Evolutionary conservation across 2,329 filamentous ascomycete species (phyloP).

Genomic region (Moelleriella libera): DNA sequence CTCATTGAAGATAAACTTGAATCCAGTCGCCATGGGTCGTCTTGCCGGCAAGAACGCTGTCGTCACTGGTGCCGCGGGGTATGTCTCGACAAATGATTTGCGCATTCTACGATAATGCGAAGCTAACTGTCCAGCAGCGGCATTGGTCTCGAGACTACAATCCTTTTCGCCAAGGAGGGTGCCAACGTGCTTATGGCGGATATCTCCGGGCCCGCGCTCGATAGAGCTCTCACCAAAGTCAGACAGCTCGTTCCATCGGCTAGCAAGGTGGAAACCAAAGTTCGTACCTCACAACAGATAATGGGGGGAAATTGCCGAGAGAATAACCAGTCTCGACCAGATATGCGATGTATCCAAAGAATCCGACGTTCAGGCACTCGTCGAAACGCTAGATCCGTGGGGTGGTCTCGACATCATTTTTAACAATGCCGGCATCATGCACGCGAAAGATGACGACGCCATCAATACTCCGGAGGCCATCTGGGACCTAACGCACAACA

Average conservation of each 20-base stretch:
- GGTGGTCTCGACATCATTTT: slow-evolving; percentile 86
- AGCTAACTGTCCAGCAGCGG: slow-evolving; percentile 39
- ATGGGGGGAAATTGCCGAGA: not conserved
- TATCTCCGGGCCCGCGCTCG: slow-evolving; percentile 64
- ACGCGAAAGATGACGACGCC: slow-evolving; percentile 66
- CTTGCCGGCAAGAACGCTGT: slow-evolving; percentile 50
- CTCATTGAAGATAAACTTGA: not conserved
- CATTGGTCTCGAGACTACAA: slow-evolving; percentile 83
- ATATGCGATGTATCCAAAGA: slow-evolving; percentile 75
- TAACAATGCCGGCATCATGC: slow-evolving; percentile 98
- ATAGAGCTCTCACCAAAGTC: slow-evolving; percentile 62
- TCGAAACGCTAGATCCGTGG: slow-evolving; percentile 67
- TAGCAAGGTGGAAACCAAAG: slow-evolving; percentile 44
- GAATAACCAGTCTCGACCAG: slow-evolving; percentile 4
- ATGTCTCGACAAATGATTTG: slow-evolving; percentile 10
- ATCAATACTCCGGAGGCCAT: slow-evolving; percentile 76
- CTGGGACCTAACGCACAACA: slow-evolving; percentile 86
- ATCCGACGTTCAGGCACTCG: slow-evolving; percentile 56
- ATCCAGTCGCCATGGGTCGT: slow-evolving; percentile 26
- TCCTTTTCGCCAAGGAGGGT: slow-evolving; percentile 81
- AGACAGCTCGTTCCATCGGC: slow-evolving; percentile 54
- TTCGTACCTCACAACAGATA: slow-evolving; percentile 13
- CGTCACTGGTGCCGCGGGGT: slow-evolving; percentile 80
- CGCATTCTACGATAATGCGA: not conserved
- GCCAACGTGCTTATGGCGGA: slow-evolving; percentile 77